Conservation (phyloP, 306 rosid species). For the Vicia faba region DNA sequence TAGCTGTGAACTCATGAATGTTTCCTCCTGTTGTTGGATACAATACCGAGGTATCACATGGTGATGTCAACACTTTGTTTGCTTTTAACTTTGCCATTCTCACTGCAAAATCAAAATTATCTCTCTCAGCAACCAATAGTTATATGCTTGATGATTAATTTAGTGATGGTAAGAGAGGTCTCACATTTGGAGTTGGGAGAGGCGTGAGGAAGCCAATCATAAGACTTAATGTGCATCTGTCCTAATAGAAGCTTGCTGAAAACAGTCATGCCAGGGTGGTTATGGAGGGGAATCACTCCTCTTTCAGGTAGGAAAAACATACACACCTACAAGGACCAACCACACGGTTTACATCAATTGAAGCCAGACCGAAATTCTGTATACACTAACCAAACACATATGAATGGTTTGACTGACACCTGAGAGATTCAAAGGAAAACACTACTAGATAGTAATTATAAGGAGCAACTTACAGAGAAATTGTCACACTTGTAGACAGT, state of each 20-base stretch:
- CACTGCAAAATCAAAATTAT: slow-evolving; percentile 43
- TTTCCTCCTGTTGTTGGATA: slow-evolving; percentile 87
- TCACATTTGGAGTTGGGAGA: slow-evolving; percentile 48
- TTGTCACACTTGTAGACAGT: slow-evolving; percentile 63
- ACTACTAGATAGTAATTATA: too few species aligned
- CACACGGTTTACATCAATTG: too few species aligned
- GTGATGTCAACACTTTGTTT: slow-evolving; percentile 54
- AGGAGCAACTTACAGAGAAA: slow-evolving; percentile 80
- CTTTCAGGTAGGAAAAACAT: slow-evolving; percentile 64
- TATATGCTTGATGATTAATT: neutral
- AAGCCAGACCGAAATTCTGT: too few species aligned
- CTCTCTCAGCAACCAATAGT: neutral
- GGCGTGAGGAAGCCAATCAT: slow-evolving; percentile 55
- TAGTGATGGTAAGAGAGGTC: slow-evolving; percentile 5
- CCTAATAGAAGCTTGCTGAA: slow-evolving; percentile 87
- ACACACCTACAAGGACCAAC: slow-evolving; percentile 55
- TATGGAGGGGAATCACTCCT: slow-evolving; percentile 89
- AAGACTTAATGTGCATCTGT: slow-evolving; percentile 78
- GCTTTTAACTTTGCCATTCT: slow-evolving; percentile 71
- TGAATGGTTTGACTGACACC: too few species aligned
- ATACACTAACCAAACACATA: too few species aligned
- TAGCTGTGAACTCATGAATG: slow-evolving; percentile 80
- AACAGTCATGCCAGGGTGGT: slow-evolving; percentile 96
- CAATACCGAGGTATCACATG: slow-evolving; percentile 71
- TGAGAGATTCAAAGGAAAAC: too few species aligned